A percentile compares a stretch with the other conserved stretches of the same genome.
These are phyloP conservation scores for Rubia occidens DNA, from an alignment of 305 asterid genomes.

Conservation along the genomic window DNA sequence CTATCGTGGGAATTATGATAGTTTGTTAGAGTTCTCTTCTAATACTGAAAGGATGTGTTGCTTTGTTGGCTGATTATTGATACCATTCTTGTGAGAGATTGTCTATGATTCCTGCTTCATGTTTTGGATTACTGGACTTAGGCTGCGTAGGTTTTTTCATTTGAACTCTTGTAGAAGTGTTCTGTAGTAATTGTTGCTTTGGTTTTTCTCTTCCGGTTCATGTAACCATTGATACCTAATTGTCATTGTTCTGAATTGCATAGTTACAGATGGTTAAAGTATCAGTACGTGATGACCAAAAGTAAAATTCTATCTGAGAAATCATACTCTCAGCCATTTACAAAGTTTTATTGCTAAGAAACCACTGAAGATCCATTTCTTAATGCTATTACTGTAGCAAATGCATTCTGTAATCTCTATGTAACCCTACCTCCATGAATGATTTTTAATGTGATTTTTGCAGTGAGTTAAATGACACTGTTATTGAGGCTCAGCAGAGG, in stretches of 20 bases:
- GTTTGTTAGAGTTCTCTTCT: neutral
- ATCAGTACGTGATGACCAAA: slow-evolving; percentile 3
- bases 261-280: neutral
- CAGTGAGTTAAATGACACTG: slow-evolving; percentile 95
- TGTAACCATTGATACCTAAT: neutral
- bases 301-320: neutral
- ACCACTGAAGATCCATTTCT: neutral
- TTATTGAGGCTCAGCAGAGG: slow-evolving; percentile 85
- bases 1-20: slow-evolving; percentile 1
- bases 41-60: neutral
- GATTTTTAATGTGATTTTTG: slow-evolving; percentile 19
- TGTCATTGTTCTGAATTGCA: neutral
- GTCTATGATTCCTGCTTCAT: neutral
- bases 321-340: neutral
- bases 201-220: neutral
- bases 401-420: neutral
- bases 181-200: neutral
- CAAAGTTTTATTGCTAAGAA: neutral
- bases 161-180: neutral
- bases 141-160: neutral
- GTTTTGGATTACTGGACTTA: neutral
- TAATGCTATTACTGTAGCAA: neutral
- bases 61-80: neutral
- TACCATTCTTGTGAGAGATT: neutral
- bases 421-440: neutral